Evolutionary conservation across 1,284 basidiomycete species (phyloP), one percentile per base, ranked within the genome.

Genomic region (Ustilago cynodontis): DNA sequence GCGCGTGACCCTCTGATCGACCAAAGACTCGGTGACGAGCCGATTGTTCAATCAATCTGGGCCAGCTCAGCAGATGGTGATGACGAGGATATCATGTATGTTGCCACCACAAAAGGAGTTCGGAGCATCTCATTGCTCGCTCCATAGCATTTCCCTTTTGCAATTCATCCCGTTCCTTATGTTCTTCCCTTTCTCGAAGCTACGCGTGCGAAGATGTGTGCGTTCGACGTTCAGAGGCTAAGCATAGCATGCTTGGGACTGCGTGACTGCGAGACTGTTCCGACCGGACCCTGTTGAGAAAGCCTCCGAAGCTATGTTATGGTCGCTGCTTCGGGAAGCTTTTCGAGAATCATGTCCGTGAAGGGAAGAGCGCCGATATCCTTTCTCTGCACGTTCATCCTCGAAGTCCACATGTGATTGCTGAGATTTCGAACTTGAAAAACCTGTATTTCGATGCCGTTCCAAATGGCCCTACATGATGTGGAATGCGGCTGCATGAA

Each of bases 41-140:
- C 75, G 16, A 67, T 73, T 24, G 71, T 70, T 13, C 57, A 78
- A n/a, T 43, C 68, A 1, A 18, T 78, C 10, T 73, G 75, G 75
- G 62, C 67, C 2, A 68, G 61, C 28, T 47, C 33, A 9, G 39
- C 26, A 8, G 33, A 2, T 20, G 24, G 22, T 18, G 54, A 26
- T 5, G 37, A n/a, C 7, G 57, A 52, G 7, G 71, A 74, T 35
- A n/a, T 50, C 20, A 18, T 78, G 50, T 68, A 74, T 18, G 59
- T 67, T 2, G 66, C 71, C 2, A 71, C 64, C 7, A 29, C 45
- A 3, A 70, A 56, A 18, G 67, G 67, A 0, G 59, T 74, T 5
- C 39, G 64, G 10, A 59, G 61, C 37, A 53, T 74, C 7, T 59
- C 67, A 24, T n/a, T 66, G 35, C 43, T 63, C 1, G 41, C 60